A percentile compares a stretch with the other conserved stretches of the same genome.
phyloP scores from a whole-genome alignment of 306 rosid genomes.

The Chamaecrista fasciculata region DNA sequence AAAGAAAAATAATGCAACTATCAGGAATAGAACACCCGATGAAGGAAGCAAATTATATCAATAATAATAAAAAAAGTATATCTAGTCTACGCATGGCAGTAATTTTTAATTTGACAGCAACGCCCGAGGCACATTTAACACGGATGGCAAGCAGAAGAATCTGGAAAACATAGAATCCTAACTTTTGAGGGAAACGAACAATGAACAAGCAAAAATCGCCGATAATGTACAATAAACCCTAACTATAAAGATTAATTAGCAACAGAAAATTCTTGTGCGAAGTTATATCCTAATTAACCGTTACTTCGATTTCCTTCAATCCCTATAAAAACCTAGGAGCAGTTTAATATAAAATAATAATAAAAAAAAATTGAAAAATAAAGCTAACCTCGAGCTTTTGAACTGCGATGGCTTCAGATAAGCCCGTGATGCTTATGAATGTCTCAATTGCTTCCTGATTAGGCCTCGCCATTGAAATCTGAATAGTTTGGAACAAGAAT shows the following conservation, averaged over 20 bases:
- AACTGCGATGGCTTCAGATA: conserved; percentile 57
- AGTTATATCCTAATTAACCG: background rate
- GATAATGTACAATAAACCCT: conserved; percentile 15
- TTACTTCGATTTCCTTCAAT: background rate
- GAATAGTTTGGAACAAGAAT: conserved; percentile 17
- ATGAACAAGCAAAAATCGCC: background rate
- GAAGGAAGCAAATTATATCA: background rate
- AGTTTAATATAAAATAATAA: background rate
- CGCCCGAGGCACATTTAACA: background rate
- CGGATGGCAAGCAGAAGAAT: background rate
- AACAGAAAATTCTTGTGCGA: background rate
- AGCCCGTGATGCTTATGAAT: conserved; percentile 75
- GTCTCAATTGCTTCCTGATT: conserved; percentile 76
- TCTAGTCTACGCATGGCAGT: background rate
- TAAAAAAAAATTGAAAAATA: background rate
- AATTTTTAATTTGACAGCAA: background rate
- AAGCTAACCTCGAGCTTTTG: conserved; percentile 60
- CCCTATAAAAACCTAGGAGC: background rate
- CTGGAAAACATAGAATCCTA: background rate
- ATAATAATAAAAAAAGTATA: background rate
- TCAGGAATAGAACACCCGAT: background rate
- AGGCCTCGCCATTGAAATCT: conserved; percentile 74
- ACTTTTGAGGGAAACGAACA: background rate
- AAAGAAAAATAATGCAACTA: background rate
- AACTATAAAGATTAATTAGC: background rate